These are phyloP conservation scores for Boletus semigastroideus DNA, from an alignment of 1,284 basidiomycete species.

Conservation along the genomic window DNA sequence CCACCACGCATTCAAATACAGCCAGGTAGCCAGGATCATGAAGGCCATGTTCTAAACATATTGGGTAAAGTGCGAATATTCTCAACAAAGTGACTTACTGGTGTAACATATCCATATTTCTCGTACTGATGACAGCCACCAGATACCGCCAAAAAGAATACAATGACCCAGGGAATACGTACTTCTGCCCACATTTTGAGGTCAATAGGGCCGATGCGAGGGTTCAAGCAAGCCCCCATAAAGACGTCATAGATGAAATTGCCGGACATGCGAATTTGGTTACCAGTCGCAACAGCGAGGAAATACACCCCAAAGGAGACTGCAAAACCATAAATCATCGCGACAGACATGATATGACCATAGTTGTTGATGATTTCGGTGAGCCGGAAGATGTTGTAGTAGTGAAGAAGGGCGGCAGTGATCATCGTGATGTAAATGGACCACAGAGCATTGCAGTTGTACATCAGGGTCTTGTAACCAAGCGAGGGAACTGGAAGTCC, in stretches of 20 bases:
- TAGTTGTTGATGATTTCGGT: conserved; percentile 97
- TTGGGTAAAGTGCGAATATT: neutral
- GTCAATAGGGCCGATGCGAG: conserved; percentile 90
- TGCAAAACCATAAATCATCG: conserved; percentile 88
- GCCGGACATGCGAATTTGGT: conserved; percentile 89
- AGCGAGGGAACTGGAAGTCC: conserved; percentile 92
- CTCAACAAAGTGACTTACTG: conserved; percentile 47
- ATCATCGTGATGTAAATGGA: conserved; percentile 88
- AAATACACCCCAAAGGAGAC: conserved; percentile 83
- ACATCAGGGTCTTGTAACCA: conserved; percentile 88
- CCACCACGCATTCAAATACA: conserved; percentile 96
- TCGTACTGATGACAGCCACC: conserved; percentile 97
- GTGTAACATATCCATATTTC: conserved; percentile 87
- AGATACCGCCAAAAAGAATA: conserved; percentile 91
- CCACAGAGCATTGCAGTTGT: conserved; percentile 94
- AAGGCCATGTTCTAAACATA: conserved; percentile 85
- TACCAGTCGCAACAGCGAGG: conserved; percentile 73
- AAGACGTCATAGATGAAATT: conserved; percentile 94
- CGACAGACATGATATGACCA: conserved; percentile 94
- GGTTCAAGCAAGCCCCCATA: conserved; percentile 96
- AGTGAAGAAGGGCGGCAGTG: conserved; percentile 78
- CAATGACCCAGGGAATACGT: conserved; percentile 94
- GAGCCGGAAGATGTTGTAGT: conserved; percentile 83
- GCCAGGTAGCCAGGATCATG: conserved; percentile 93
- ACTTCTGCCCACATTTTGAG: conserved; percentile 99